Percentiles rank a stretch among this genome's conserved stretches.
Evolutionary conservation across 495 filamentous ascomycete genomes (phyloP).

Genomic region (Hypoxylon fuscum): DNA sequence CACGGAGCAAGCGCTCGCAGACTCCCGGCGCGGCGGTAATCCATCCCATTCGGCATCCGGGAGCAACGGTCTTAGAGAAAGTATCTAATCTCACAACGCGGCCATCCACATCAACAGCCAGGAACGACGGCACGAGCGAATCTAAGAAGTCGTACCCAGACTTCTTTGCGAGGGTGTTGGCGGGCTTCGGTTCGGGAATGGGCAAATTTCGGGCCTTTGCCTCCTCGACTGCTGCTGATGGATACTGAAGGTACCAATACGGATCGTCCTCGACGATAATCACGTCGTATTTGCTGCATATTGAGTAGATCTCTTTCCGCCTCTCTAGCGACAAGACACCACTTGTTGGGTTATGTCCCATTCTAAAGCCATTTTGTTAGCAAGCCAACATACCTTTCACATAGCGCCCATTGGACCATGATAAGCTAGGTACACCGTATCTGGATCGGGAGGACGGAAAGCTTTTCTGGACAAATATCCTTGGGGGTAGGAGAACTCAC

Average conservation of each 20-base stretch:
- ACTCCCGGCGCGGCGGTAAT: constrained; percentile 81
- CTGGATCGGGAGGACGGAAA: too few species aligned
- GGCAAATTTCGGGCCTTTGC: constrained; percentile 53
- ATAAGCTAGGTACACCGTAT: too few species aligned
- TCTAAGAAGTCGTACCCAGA: constrained; percentile 83
- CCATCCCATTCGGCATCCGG: constrained; percentile 84
- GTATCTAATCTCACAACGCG: constrained; percentile 87
- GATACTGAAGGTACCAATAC: constrained; percentile 95
- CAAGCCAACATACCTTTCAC: too few species aligned
- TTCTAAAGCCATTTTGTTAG: constrained; percentile 55
- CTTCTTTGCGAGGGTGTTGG: constrained; percentile 55
- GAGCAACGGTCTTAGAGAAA: constrained; percentile 84
- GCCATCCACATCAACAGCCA: constrained; percentile 79
- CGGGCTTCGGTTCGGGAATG: constrained; percentile 30
- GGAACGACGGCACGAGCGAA: constrained; percentile 79
- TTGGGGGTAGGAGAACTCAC: constrained; percentile 58
- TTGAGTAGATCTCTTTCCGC: constrained; percentile 77
- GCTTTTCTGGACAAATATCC: too few species aligned
- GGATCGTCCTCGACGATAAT: constrained; percentile 95
- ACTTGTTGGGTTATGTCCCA: constrained; percentile 92
- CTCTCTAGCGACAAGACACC: constrained; percentile 74
- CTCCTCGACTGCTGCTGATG: constrained; percentile 66
- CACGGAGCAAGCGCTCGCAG: constrained; percentile 71
- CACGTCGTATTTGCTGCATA: constrained; percentile 87
- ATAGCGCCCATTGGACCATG: too few species aligned